Base-by-base conservation (phyloP, 116 monocot species). In the Thalassia testudinum region DNA sequence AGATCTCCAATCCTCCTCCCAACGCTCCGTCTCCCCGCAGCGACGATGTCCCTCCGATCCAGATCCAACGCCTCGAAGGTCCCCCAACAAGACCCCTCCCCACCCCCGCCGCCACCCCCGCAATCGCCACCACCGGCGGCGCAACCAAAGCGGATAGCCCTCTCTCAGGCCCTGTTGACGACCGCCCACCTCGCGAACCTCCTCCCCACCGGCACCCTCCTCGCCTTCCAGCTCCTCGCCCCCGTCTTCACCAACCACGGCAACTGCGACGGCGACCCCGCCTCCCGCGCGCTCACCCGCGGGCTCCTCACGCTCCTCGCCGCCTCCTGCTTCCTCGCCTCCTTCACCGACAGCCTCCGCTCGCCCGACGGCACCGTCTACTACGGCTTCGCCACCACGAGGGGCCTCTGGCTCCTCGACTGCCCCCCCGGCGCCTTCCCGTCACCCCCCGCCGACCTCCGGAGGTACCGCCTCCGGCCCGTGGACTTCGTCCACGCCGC, bases 151-250 rank as follows among this genome's bases (percentile, higher is more conserved):
- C 50, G 27, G 27, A 24, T 3, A 5, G 53, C 27, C 53, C 25
- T 53, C 25, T 27, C 27, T 28, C 52, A 61, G 37, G 57, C 73
- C 45, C 68, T 72, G 56, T 52, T 18, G 18, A 68, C 72, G 64
- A 58, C 56, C 11, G 73, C 59, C 47, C 59, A 78, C 43, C 73
- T 78, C 42, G 61, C 73, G 45, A 73, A 73, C 49, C 69, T 70
- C 45, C 78, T 77, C 22, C 78, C 78, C 27, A 78, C 78, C 1
- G 77, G 77, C 44, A 71, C 77, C 17, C 57, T 67, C 18, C 58
- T 77, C 22, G 58, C 71, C 21, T 78, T 68, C 68, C 78, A 72
- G 28, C 55, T 72, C 40, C 72, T 78, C 40, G 34, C 60, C 28
- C 78, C 72, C 23, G 13, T 68, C 43, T 61, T 69, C 56, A 72